Conservation (phyloP, 2,329 filamentous ascomycete species). For the Fulvia fulva region DNA sequence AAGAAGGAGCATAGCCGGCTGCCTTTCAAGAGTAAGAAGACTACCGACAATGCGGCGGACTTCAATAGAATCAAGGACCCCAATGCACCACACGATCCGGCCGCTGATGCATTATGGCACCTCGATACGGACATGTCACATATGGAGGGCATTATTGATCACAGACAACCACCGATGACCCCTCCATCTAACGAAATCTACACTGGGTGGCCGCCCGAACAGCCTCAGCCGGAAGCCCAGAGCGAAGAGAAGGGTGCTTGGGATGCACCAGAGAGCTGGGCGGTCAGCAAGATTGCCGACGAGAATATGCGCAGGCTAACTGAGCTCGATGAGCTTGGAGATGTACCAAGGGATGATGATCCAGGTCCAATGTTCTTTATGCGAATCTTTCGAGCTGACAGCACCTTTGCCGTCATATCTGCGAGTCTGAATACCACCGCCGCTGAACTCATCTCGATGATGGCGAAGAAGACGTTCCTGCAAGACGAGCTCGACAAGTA, state of each 20-base stretch:
- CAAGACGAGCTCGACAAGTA: conserved; percentile 90
- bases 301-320: conserved; percentile 55
- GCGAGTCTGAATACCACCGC: conserved; percentile 80
- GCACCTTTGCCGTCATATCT: conserved; percentile 89
- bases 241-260: conserved; percentile 55
- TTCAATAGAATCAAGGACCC: conserved; percentile 44
- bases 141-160: conserved; percentile 83
- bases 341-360: conserved; percentile 64
- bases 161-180: conserved; percentile 60
- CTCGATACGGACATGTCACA: conserved; percentile 85
- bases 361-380: conserved; percentile 80
- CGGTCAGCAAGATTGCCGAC: conserved; percentile 69
- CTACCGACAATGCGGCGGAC: conserved; percentile 42
- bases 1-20: conserved; percentile 38
- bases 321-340: conserved; percentile 66
- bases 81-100: conserved; percentile 29
- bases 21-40: conserved; percentile 51
- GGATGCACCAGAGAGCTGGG: conserved; percentile 97
- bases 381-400: conserved; percentile 88
- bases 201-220: conserved; percentile 47
- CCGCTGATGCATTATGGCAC: conserved; percentile 56
- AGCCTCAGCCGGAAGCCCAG: conserved; percentile 19
- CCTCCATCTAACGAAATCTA: conserved; percentile 55
- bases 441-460: conserved; percentile 78
- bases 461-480: conserved; percentile 91